phyloP scores from a whole-genome alignment of 768 basidiomycete genomes.

The Auricularia cornea region DNA sequence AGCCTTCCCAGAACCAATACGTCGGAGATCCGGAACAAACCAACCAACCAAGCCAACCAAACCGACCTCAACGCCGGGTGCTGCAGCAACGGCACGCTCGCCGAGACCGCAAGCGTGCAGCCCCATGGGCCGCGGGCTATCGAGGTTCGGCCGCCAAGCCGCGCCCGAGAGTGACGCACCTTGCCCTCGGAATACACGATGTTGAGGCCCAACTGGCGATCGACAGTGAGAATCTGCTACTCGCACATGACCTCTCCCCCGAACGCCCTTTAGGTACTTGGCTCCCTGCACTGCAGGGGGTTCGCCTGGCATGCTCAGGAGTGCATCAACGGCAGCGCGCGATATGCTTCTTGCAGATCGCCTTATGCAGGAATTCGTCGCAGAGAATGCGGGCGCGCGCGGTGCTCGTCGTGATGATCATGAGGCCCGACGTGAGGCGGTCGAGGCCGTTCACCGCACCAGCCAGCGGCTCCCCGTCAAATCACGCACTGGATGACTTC shows the following conservation, averaged over 20 bases:
- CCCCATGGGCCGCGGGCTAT: too few relatives aligned
- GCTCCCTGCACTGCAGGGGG: too few relatives aligned
- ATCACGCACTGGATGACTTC: too few relatives aligned
- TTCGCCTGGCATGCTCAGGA: slow-evolving; percentile 51
- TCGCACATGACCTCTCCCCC: slow-evolving; percentile 81
- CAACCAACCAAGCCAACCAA: too few relatives aligned
- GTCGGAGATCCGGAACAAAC: too few relatives aligned
- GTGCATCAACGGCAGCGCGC: slow-evolving; percentile 82
- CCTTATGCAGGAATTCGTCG: slow-evolving; percentile 72
- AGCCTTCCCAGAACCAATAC: too few relatives aligned
- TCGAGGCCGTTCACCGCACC: slow-evolving; percentile 92
- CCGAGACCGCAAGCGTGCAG: too few relatives aligned
- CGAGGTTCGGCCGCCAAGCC: too few relatives aligned
- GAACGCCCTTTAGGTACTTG: background rate
- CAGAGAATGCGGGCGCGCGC: slow-evolving; percentile 62
- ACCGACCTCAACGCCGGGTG: too few relatives aligned
- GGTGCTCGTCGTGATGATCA: slow-evolving; percentile 80
- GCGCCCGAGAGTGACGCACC: slow-evolving; percentile 38
- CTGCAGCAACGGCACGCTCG: too few relatives aligned
- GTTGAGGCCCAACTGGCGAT: slow-evolving; percentile 94
- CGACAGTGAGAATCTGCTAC: slow-evolving; percentile 80
- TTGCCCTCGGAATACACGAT: slow-evolving; percentile 94
- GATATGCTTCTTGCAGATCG: slow-evolving; percentile 86
- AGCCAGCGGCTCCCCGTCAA: too few relatives aligned
- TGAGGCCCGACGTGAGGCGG: slow-evolving; percentile 86